These are phyloP conservation scores for Xanthoceras sorbifolium DNA, from an alignment of 345 rosid species.

Conservation along the genomic window DNA sequence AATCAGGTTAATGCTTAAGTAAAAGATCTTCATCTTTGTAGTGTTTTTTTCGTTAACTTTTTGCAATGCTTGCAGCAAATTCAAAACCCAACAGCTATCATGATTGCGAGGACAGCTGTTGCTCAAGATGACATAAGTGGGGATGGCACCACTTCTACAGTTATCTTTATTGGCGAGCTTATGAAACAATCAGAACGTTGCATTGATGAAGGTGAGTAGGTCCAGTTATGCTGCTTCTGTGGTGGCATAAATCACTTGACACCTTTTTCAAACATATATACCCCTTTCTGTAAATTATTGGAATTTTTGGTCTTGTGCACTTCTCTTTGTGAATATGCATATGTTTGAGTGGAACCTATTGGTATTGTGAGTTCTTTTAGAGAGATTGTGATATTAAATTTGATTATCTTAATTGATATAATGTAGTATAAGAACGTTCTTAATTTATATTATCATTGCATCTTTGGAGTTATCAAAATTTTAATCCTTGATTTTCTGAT, in stretches of 20 bases:
- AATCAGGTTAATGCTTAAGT: background rate
- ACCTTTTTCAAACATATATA: background rate
- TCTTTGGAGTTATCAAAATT: no score
- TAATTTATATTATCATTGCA: background rate
- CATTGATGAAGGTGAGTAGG: constrained; percentile 81
- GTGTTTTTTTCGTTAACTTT: constrained; percentile 18
- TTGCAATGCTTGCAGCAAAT: constrained; percentile 72
- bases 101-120: constrained; percentile 99
- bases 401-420: background rate
- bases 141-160: constrained; percentile 97
- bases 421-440: background rate
- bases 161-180: constrained; percentile 93
- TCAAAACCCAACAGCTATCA: constrained; percentile 95
- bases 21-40: background rate
- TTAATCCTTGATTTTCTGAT: no score
- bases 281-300: background rate
- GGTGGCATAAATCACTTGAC: background rate
- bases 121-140: constrained; percentile 98
- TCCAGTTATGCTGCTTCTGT: background rate
- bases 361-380: background rate
- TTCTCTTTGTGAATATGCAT: background rate
- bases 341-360: background rate
- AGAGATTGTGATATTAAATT: no score
- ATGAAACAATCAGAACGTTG: constrained; percentile 97
- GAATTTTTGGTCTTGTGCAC: background rate